Conservation (phyloP, 2,329 filamentous ascomycete species). For the Capronia epimyces region DNA sequence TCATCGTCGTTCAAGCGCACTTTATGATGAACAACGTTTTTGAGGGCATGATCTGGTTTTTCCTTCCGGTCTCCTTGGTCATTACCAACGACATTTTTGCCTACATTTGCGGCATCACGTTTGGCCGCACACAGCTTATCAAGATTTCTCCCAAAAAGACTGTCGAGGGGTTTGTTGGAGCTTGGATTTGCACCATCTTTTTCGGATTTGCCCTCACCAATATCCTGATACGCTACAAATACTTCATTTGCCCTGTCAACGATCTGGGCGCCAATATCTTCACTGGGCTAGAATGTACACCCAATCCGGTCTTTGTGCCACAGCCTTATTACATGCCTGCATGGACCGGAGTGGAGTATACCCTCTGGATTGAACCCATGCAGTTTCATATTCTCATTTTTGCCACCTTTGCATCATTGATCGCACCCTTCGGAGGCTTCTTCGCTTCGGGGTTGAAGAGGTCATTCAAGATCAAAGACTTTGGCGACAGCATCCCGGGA, state of each 20-base stretch:
- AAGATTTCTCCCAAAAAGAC: conserved; percentile 99
- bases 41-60: conserved; percentile 99
- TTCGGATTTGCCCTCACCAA: conserved; percentile 79
- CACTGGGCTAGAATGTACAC: conserved; percentile 80
- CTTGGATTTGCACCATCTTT: conserved; percentile 90
- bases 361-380: conserved; percentile 75
- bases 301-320: conserved; percentile 85
- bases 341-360: conserved; percentile 65
- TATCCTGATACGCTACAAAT: conserved; percentile 81
- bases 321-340: conserved; percentile 67
- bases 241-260: conserved; percentile 97
- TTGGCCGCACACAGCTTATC: conserved; percentile 93
- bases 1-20: conserved; percentile 96
- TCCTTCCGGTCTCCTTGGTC: conserved; percentile 86
- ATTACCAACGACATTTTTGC: conserved; percentile 99
- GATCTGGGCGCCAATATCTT: conserved; percentile 91
- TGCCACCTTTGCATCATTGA: conserved; percentile 89
- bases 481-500: conserved; percentile 94
- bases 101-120: conserved; percentile 94
- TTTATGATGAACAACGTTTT: conserved; percentile 99
- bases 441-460: conserved; percentile 97
- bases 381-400: conserved; percentile 89
- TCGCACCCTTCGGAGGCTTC: conserved; percentile 96
- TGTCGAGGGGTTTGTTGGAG: conserved; percentile 91
- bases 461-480: conserved; percentile 99